phyloP scores from a whole-genome alignment of 768 basidiomycete species.

The Mrakia blollopis region DNA sequence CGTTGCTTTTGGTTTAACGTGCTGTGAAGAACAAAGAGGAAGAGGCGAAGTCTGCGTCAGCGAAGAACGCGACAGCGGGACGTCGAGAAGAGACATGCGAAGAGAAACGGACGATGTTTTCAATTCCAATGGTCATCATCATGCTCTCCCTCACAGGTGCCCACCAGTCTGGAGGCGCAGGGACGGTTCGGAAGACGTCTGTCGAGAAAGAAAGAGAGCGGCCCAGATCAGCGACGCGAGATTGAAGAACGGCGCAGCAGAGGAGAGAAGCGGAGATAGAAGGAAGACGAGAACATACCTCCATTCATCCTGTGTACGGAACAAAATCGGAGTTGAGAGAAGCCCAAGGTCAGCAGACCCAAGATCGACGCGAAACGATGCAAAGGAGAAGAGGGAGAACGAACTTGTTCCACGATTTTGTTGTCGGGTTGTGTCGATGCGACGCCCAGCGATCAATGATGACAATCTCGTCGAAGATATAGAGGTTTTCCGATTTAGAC shows the following conservation, averaged over 20 bases:
- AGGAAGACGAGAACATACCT: not conserved
- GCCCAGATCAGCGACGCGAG: no score
- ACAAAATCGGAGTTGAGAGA: no score
- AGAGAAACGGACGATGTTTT: slow-evolving; percentile 14
- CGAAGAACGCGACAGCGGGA: no score
- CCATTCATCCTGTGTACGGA: no score
- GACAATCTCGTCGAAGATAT: slow-evolving; percentile 32
- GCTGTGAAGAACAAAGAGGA: not conserved
- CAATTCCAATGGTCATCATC: slow-evolving; percentile 31
- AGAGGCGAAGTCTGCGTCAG: not conserved
- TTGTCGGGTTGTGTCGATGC: slow-evolving; percentile 32
- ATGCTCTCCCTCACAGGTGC: slow-evolving; percentile 31
- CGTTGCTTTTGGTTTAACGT: not conserved
- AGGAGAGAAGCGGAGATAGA: no score
- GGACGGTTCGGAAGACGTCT: slow-evolving; percentile 28
- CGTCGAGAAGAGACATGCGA: not conserved
- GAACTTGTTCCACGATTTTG: slow-evolving; percentile 32
- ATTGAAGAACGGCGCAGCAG: not conserved
- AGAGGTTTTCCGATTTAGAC: slow-evolving; percentile 26
- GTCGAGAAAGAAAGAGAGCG: no score
- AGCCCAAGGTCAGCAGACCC: no score
- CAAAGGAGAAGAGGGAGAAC: no score
- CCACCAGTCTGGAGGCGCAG: slow-evolving; percentile 30
- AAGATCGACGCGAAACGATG: no score
- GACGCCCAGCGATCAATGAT: slow-evolving; percentile 33